Conservation (phyloP, 2,329 filamentous ascomycete species). For the Fonsecaea pugnacius region DNA sequence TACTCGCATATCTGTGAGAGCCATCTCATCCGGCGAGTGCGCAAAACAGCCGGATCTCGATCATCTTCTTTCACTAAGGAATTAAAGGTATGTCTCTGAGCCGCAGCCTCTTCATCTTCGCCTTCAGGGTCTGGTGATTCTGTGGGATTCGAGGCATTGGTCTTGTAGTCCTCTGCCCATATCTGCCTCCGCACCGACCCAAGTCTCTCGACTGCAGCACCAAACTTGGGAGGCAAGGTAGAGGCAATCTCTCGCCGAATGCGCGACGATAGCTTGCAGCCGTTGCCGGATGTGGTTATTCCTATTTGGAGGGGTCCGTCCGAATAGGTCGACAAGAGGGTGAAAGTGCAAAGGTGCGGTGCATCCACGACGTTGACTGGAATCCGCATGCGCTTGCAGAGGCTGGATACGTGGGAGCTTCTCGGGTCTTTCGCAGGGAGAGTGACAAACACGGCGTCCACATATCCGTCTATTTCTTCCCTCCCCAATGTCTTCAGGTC, state of each 20-base stretch:
- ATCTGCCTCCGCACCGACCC: slow-evolving; percentile 73
- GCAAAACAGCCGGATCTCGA: slow-evolving; percentile 69
- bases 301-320: slow-evolving; percentile 94
- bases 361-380: slow-evolving; percentile 92
- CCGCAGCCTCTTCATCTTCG: slow-evolving; percentile 53
- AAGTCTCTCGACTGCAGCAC: slow-evolving; percentile 74
- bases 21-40: slow-evolving; percentile 87
- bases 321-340: slow-evolving; percentile 82
- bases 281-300: slow-evolving; percentile 91
- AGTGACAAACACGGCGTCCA: slow-evolving; percentile 93
- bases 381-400: slow-evolving; percentile 80
- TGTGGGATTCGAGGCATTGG: slow-evolving; percentile 42
- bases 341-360: slow-evolving; percentile 84
- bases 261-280: slow-evolving; percentile 88
- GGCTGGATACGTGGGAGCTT: slow-evolving; percentile 68
- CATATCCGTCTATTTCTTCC: slow-evolving; percentile 73
- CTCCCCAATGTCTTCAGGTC: slow-evolving; percentile 80
- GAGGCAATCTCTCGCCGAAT: slow-evolving; percentile 87
- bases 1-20: slow-evolving; percentile 97
- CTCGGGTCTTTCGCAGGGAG: slow-evolving; percentile 53
- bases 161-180: slow-evolving; percentile 70
- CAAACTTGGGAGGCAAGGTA: slow-evolving; percentile 74
- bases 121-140: slow-evolving; percentile 51
- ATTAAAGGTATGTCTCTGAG: slow-evolving; percentile 84
- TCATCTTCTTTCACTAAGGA: slow-evolving; percentile 71